phyloP scores from a whole-genome alignment of 1,284 basidiomycete species.

The Pterulicium gracile region DNA sequence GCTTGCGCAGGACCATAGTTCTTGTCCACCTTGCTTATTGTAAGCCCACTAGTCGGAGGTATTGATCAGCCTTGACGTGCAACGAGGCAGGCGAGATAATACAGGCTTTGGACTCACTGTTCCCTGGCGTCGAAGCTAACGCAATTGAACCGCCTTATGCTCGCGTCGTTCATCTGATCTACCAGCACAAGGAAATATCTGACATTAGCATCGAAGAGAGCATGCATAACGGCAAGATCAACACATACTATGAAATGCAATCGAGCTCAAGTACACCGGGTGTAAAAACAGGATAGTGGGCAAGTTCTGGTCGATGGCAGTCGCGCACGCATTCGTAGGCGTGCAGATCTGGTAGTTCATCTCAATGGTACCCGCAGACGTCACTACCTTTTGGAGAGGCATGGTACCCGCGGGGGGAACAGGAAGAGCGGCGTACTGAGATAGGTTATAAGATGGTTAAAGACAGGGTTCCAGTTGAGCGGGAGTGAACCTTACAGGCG shows the following conservation, averaged over 20 bases:
- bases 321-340: conserved; percentile 19
- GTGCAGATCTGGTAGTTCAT: conserved; percentile 27
- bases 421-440: no score
- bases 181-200: neutral
- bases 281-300: conserved; percentile 28
- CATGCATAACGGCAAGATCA: no score
- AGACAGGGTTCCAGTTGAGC: no score
- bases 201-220: neutral
- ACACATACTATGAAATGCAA: conserved; percentile 25
- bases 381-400: no score
- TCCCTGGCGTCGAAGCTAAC: conserved; percentile 9
- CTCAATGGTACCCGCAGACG: no score
- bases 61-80: no score
- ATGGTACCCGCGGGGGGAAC: no score
- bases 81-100: no score
- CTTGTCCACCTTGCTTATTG: conserved; percentile 8
- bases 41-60: conserved; percentile 6
- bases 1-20: no score
- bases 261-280: conserved; percentile 20
- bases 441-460: no score
- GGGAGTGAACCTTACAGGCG: no score
- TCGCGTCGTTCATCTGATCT: conserved; percentile 11
- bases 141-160: conserved; percentile 10
- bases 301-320: conserved; percentile 18
- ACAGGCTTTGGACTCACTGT: no score